phyloP scores from a whole-genome alignment of 495 filamentous ascomycete species.

The Aspergillus hancockii region DNA sequence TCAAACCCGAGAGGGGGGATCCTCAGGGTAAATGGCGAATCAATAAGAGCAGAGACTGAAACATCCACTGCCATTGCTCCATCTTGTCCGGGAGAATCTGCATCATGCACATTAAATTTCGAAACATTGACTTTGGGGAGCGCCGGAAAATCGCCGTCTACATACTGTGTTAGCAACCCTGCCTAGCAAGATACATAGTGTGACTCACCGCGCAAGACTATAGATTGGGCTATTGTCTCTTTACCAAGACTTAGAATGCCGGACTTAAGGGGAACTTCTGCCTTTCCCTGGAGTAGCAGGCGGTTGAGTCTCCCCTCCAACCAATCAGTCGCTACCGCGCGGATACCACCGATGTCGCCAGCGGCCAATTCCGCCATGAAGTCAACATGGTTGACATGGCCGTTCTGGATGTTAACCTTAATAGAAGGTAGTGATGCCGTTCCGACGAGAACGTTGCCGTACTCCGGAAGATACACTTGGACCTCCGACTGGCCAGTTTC shows the following conservation, averaged over 20 bases:
- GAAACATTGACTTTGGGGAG: constrained; percentile 78
- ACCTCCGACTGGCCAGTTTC: constrained; percentile 70
- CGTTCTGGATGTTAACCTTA: constrained; percentile 71
- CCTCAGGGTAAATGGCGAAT: constrained; percentile 70
- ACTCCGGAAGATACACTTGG: constrained; percentile 80
- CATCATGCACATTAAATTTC: constrained; percentile 73
- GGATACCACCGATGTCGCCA: constrained; percentile 75
- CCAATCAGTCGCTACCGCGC: constrained; percentile 84
- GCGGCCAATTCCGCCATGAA: constrained; percentile 73
- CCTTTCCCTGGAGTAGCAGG: constrained; percentile 68
- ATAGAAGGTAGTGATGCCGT: constrained; percentile 73
- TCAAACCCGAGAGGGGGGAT: constrained; percentile 81
- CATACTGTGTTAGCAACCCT: constrained; percentile 18
- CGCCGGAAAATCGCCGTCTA: constrained; percentile 66
- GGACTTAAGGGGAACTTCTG: constrained; percentile 68
- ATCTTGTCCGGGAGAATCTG: constrained; percentile 45
- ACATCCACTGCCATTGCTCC: constrained; percentile 77
- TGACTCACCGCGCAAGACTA: constrained; percentile 79
- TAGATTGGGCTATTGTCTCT: constrained; percentile 66
- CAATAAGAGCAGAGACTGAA: constrained; percentile 64
- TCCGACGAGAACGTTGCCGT: constrained; percentile 74
- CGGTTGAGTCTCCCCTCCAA: constrained; percentile 70
- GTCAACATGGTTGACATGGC: constrained; percentile 72
- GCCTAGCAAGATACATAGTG: constrained; percentile 18
- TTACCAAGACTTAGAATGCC: constrained; percentile 75